Evolutionary conservation across 2,329 filamentous ascomycete genomes (phyloP), one percentile per base, ranked within the genome.

Genomic region (Botrytis medusae): DNA sequence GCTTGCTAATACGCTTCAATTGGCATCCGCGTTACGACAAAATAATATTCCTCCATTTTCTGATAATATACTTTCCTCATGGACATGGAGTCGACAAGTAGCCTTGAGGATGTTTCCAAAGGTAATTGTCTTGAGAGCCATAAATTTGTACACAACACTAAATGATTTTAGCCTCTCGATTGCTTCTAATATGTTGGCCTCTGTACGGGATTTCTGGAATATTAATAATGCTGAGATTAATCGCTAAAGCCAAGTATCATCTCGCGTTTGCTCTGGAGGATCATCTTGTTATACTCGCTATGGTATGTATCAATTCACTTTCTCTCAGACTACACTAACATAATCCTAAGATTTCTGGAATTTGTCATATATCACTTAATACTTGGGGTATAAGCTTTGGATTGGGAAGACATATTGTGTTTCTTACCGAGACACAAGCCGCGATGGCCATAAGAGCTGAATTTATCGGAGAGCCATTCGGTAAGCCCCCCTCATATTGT

Each of bases 121-220:
- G 61, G 61, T 63, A 60, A 16, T 34, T 51, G 9, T 6, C n/a
- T 60, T 29, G 1, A 32, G 1, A 16, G 10, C 7, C 5, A 9
- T n/a, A 9, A 3, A 40, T 22, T 34, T 20, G 12, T 22, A 10
- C 40, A 44, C 2, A 18, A 34, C 14, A 29, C 48, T 72, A 67
- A 72, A 20, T 18, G 6, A 37, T 57, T 54, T n/a, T 34, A 72
- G 61, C 48, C 0, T 29, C 61, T 5, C 10, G 48, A 32, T 20
- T 72, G 34, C 61, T 72, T n/a, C n/a, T 72, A 16, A 59, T 72
- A 72, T 54, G 46, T n/a, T 72, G 70, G 61, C 70, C 70, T 34
- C 61, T 72, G 2, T 72, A 72, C 32, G 70, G 48, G 18, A 46
- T 72, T 4, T 72, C 70, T n/a, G 70, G 48, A n/a, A 20, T 67